Evolutionary conservation across 495 filamentous ascomycete genomes (phyloP).

Genomic region (Parachaetomium inaequale): DNA sequence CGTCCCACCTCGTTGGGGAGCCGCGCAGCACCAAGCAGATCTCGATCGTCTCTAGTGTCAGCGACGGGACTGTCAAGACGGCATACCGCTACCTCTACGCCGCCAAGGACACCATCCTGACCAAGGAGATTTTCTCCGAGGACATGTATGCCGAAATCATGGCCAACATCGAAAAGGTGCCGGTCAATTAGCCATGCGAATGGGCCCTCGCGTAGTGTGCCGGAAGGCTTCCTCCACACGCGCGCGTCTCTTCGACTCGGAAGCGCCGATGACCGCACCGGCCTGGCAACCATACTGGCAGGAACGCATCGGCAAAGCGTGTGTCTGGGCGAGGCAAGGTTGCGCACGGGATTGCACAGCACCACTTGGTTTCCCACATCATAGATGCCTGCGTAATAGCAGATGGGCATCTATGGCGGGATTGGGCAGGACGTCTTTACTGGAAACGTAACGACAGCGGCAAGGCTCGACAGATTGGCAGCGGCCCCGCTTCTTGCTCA

Average conservation of each 20-base stretch:
- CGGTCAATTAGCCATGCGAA: conserved; percentile 35
- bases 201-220: neutral
- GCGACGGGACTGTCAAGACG: conserved; percentile 91
- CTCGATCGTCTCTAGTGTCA: conserved; percentile 73
- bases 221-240: neutral
- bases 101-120: conserved; percentile 68
- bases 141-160: conserved; percentile 55
- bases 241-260: neutral
- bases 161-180: conserved; percentile 56
- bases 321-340: neutral
- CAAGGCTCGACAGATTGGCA: conserved; percentile 3
- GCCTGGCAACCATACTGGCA: neutral
- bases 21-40: conserved; percentile 82
- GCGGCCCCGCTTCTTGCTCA: conserved; percentile 6
- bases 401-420: neutral
- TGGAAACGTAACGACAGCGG: conserved; percentile 17
- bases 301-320: neutral
- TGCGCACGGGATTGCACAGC: neutral
- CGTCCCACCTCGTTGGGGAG: conserved; percentile 75
- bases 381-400: conserved; percentile 10
- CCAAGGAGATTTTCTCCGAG: conserved; percentile 65
- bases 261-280: neutral
- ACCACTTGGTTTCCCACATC: neutral
- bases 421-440: conserved; percentile 16
- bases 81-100: conserved; percentile 85